phyloP scores from a whole-genome alignment of 2,329 filamentous ascomycete genomes.

The Knoxdaviesia capensis region DNA sequence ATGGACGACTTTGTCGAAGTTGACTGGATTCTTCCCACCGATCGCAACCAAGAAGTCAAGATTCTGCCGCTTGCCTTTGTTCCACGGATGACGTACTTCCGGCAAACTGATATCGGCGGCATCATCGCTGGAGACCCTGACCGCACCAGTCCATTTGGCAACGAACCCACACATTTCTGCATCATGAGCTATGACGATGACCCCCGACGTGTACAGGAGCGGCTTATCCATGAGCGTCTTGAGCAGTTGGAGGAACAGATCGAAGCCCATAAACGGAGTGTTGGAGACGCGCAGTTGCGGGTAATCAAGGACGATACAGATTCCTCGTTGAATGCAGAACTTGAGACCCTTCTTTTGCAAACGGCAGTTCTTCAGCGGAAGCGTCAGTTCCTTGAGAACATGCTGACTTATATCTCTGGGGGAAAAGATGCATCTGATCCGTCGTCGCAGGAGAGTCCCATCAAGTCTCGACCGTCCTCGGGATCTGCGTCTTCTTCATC shows the following conservation, averaged over 20 bases:
- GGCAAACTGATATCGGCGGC: constrained; percentile 81
- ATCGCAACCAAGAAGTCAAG: constrained; percentile 79
- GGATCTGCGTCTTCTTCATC: too few relatives aligned
- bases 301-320: constrained; percentile 32
- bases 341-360: constrained; percentile 38
- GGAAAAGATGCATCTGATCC: background rate
- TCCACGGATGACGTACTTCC: constrained; percentile 91
- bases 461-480: too few relatives aligned
- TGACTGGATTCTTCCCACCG: constrained; percentile 84
- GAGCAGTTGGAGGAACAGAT: constrained; percentile 63
- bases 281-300: constrained; percentile 58
- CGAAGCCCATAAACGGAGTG: constrained; percentile 46
- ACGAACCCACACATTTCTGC: constrained; percentile 85
- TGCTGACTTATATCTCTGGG: constrained; percentile 26
- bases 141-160: constrained; percentile 72
- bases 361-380: constrained; percentile 35
- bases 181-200: constrained; percentile 87
- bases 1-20: constrained; percentile 99
- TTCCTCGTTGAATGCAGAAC: constrained; percentile 30
- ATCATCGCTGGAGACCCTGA: constrained; percentile 63
- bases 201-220: constrained; percentile 69
- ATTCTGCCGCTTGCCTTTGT: constrained; percentile 84
- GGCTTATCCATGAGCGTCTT: constrained; percentile 66
- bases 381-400: constrained; percentile 35
- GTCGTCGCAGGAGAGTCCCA: too few relatives aligned